Evolutionary conservation across 2,329 filamentous ascomycete species (phyloP), one percentile per base, ranked within the genome.

Genomic region (Claviceps lovelessii): DNA sequence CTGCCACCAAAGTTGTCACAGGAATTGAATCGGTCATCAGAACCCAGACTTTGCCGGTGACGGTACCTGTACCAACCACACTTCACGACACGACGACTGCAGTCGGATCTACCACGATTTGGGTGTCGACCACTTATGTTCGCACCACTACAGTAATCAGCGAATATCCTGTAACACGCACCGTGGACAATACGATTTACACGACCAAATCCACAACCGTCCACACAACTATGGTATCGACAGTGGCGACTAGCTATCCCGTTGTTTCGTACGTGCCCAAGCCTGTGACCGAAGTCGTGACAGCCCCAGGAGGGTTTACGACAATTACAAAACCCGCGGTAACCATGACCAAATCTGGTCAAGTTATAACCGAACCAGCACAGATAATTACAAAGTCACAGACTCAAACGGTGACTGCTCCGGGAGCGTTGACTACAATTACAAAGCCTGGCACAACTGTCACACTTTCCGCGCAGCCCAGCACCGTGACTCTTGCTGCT

Each of bases 401-500:
- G 4, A n/a, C 41, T 7, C 41, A 44, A 8, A 44, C 41, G 8
- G 41, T 44, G 5, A 19, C 41, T 5, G 41, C 41, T 5, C 8
- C 41, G 9, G 41, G 5, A 7, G 9, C 2, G 41, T n/a, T 19
- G 5, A 44, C 41, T 2, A 44, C 41, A 19, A 44, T n/a, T n/a
- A 44, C 41, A 19, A 19, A 44, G 17, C 41, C 37, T 5, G 55
- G 45, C 31, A 51, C 56, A n/a, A 62, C 64, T 15, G 54, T 64
- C 31, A 65, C 64, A 19, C 54, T 59, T 23, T 61, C 64, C 29
- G 63, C 58, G 3, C 33, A 61, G 39, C 54, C 56, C 33, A 60
- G 56, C 11, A 67, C 64, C n/a, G 55, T 64, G 50, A 65, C 64
- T 23, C 58, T 61, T 31, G 63, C 63, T 59, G 57, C 62, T 54